Base-by-base conservation (phyloP, 2,329 filamentous ascomycete species). In the Fusarium anguioides region DNA sequence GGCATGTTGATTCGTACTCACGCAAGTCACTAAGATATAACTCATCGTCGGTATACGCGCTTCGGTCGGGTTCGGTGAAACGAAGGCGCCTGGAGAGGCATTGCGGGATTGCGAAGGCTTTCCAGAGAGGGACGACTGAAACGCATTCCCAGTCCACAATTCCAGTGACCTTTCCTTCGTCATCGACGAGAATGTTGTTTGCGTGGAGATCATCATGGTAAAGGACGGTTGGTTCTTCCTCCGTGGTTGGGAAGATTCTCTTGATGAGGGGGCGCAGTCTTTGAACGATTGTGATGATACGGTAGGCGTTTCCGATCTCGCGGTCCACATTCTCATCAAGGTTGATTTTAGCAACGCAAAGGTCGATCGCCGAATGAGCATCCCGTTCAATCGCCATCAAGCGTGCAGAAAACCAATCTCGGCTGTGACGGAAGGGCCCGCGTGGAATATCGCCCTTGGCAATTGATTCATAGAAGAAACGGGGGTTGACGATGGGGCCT, bases 121-220 rank as follows among this genome's bases (percentile, higher is more conserved):
- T 72, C 81, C 80, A 83, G 6, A 77, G 58, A 5, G 81, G 81
- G 24, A 82, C 39, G 1, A 77, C 70, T 1, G 77, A 81, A 0
- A 81, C 75, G 40, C 75, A 82, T 47, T 83, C 80, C 80, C 81
- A 83, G 60, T 82, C 79, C 2, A 82, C 39, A 0, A 83, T 53
- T 2, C 68, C 81, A 0, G 76, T 81, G 10, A 82, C 65, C 0
- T 60, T 64, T 1, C 77, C 78, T 2, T 66, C 17, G 0, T 76
- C 60, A 50, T 82, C 74, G 1, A 82, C 75, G 20, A 82, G 69
- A 9, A 83, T 78, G 47, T 83, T 82, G 12, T 73, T 64, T 12
- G 69, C 60, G 5, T 71, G 75, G 1, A 82, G 63, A 33, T 82
- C 79, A 5, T 78, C 61, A 14, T 72, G 79, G 40, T 68, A 79